Percentiles rank a stretch among this genome's conserved stretches.
Conservation (phyloP, 805 yeast species). For the Lipomyces yamadae region DNA sequence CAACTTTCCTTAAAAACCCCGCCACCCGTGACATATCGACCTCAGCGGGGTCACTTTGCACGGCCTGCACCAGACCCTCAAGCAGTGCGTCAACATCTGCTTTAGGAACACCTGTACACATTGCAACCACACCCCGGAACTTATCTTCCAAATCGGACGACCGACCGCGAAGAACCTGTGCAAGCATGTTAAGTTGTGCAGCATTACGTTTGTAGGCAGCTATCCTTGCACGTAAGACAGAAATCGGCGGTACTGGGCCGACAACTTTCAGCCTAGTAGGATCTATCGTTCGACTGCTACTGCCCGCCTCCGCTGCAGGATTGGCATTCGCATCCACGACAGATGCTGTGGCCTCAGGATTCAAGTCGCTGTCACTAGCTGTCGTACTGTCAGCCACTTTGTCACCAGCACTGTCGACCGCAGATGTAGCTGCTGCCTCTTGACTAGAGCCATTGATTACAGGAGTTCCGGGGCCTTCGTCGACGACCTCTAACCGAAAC, state of each 20-base stretch:
- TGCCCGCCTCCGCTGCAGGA: neutral
- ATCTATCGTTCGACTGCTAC: neutral
- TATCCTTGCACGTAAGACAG: constrained; percentile 73
- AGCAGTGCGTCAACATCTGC: constrained; percentile 78
- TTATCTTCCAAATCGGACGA: constrained; percentile 68
- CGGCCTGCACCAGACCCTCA: constrained; percentile 86
- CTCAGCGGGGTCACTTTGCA: constrained; percentile 80
- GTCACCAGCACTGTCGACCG: constrained; percentile 3
- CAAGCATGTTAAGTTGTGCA: constrained; percentile 56
- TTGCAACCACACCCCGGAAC: constrained; percentile 83
- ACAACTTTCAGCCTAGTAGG: constrained; percentile 3
- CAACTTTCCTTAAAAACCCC: constrained; percentile 55
- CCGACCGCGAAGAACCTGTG: constrained; percentile 58
- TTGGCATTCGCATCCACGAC: neutral
- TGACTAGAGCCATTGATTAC: neutral
- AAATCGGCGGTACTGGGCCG: constrained; percentile 52
- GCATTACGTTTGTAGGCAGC: constrained; percentile 79
- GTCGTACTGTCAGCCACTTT: neutral
- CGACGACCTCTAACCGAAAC: constrained; percentile 67
- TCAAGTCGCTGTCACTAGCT: neutral
- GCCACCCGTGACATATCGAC: constrained; percentile 62
- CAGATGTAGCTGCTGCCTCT: neutral
- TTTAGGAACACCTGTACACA: constrained; percentile 87
- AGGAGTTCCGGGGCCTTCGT: constrained; percentile 5
- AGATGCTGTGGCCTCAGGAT: neutral